Evolutionary conservation across 257 asterid species (phyloP).

Genomic region (Plantago major): DNA sequence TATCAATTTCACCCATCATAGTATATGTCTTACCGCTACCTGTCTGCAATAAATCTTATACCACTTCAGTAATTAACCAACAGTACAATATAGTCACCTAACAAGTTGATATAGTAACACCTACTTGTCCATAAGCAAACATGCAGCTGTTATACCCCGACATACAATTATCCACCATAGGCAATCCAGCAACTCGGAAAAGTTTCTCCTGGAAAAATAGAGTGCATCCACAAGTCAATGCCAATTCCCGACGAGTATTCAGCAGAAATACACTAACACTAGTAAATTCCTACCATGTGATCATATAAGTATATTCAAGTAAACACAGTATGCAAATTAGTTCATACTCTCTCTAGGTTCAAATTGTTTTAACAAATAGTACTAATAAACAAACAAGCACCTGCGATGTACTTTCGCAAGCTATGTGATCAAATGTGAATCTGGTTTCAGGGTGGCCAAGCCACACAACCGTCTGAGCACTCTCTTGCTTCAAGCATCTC

Average conservation of each 20-base stretch:
- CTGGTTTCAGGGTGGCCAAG: slow-evolving; percentile 73
- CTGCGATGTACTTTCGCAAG: slow-evolving; percentile 78
- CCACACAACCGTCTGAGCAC: slow-evolving; percentile 60
- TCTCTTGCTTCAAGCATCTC: slow-evolving; percentile 75
- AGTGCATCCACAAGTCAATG: slow-evolving; percentile 16
- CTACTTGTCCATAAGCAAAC: slow-evolving; percentile 90
- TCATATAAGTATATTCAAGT: too few relatives aligned
- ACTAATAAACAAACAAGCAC: slow-evolving; percentile 27
- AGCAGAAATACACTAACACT: slow-evolving; percentile 5
- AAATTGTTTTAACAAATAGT: too few relatives aligned
- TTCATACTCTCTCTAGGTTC: too few relatives aligned
- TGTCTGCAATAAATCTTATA: slow-evolving; percentile 43
- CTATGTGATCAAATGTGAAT: slow-evolving; percentile 80
- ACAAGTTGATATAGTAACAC: slow-evolving; percentile 9
- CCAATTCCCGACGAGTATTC: background rate
- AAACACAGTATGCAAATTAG: too few relatives aligned
- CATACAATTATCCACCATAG: slow-evolving; percentile 93
- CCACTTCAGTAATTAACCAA: slow-evolving; percentile 3
- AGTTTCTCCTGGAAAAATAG: slow-evolving; percentile 53
- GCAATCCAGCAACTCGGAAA: slow-evolving; percentile 74
- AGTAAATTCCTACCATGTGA: too few relatives aligned
- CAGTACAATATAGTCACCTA: slow-evolving; percentile 2
- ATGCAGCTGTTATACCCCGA: slow-evolving; percentile 91
- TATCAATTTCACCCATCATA: slow-evolving; percentile 79
- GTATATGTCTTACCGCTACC: slow-evolving; percentile 92